phyloP scores from a whole-genome alignment of 768 basidiomycete species.

The Steccherinum ochraceum region DNA sequence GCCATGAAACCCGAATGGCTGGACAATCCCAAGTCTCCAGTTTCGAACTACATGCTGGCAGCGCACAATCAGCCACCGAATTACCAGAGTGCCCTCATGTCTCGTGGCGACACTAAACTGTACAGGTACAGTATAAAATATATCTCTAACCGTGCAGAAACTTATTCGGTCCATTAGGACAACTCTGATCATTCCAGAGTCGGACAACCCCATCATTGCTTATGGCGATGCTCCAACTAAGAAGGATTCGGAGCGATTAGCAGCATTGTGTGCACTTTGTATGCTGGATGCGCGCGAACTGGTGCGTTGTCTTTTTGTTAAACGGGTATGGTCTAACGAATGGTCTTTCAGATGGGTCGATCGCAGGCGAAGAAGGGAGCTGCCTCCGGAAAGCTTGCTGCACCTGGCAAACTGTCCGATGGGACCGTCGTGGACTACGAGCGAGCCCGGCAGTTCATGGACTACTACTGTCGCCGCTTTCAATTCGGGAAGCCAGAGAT shows the following conservation, averaged over 20 bases:
- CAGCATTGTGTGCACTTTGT: constrained; percentile 66
- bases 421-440: constrained; percentile 60
- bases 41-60: constrained; percentile 35
- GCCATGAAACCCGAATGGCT: constrained; percentile 24
- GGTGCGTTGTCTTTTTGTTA: constrained; percentile 38
- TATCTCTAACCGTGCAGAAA: no score
- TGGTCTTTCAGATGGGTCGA: not conserved
- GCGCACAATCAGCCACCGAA: constrained; percentile 15
- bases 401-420: constrained; percentile 45
- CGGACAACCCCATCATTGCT: constrained; percentile 7
- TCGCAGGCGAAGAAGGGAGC: not conserved
- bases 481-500: constrained; percentile 70
- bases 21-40: constrained; percentile 47
- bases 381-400: not conserved
- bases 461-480: constrained; percentile 85
- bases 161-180: no score
- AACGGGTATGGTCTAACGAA: not conserved
- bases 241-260: constrained; percentile 69
- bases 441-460: constrained; percentile 84
- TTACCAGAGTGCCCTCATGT: constrained; percentile 25
- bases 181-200: constrained; percentile 4
- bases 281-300: constrained; percentile 59
- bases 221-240: constrained; percentile 38
- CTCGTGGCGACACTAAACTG: constrained; percentile 24
- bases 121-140: constrained; percentile 36